A percentile compares a stretch with the other conserved stretches of the same genome.
These are phyloP conservation scores for Musa beccarii DNA, from an alignment of 176 grass and related monocot species.

Conservation along the genomic window DNA sequence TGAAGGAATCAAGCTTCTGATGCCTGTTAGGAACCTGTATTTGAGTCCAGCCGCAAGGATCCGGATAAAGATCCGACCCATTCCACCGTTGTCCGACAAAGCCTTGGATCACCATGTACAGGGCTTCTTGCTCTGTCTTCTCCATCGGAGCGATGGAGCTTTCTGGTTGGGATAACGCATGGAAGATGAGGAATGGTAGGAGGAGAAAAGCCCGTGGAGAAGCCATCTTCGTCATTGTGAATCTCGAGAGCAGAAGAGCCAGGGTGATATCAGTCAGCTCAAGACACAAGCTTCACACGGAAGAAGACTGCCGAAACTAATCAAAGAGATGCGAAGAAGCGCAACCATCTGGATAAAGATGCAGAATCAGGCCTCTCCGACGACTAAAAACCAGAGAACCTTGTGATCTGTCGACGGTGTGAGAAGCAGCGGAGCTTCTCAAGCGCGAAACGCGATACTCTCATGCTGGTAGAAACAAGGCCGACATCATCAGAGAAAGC, in stretches of 20 bases:
- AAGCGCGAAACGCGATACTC: neutral
- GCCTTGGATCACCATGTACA: conserved; percentile 57
- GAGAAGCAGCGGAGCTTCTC: neutral
- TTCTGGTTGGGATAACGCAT: conserved; percentile 18
- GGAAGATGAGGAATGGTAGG: conserved; percentile 4
- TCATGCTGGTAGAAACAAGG: neutral
- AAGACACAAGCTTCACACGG: neutral
- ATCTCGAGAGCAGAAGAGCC: no score
- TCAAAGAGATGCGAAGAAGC: neutral
- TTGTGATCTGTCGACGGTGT: neutral
- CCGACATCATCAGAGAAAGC: neutral
- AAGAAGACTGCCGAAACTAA: neutral
- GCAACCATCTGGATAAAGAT: neutral
- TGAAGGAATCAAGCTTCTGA: no score
- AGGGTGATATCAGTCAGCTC: neutral
- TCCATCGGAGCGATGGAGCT: conserved; percentile 51
- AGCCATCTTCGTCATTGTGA: neutral
- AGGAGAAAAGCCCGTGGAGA: neutral
- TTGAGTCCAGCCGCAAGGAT: conserved; percentile 92
- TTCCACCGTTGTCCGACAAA: conserved; percentile 85
- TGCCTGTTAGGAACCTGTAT: conserved; percentile 49
- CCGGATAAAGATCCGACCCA: conserved; percentile 68
- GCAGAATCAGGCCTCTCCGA: no score
- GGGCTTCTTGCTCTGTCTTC: conserved; percentile 41
- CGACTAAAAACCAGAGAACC: no score